A percentile compares a stretch with the other conserved stretches of the same genome.
These are phyloP conservation scores for Solanum sitiens DNA, from an alignment of 257 asterid genomes.

Conservation along the genomic window DNA sequence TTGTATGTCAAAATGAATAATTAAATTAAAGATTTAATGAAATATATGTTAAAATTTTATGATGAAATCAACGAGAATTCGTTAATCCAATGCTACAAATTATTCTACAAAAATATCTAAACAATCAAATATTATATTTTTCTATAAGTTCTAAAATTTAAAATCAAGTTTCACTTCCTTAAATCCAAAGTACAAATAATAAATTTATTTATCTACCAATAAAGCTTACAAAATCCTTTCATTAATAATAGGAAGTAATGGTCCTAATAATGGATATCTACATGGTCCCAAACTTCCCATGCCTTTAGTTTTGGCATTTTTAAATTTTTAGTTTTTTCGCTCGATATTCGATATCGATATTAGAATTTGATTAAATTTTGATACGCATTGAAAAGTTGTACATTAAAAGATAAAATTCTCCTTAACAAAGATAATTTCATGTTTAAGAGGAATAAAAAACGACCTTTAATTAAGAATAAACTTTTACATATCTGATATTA, in stretches of 20 bases:
- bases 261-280: background rate
- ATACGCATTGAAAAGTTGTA: too few species aligned
- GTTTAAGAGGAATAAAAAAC: rapidly evolving
- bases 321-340: too few species aligned
- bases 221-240: background rate
- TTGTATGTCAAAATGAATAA: background rate
- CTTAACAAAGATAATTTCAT: too few species aligned
- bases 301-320: background rate
- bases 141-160: background rate
- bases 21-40: background rate
- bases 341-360: background rate
- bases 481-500: too few species aligned
- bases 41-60: background rate
- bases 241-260: background rate
- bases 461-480: background rate
- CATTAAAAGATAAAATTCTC: too few species aligned
- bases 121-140: background rate
- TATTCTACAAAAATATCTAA: background rate
- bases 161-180: background rate
- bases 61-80: background rate
- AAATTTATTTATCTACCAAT: background rate
- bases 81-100: background rate
- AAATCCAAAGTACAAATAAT: background rate
- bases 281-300: background rate
- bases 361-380: rapidly evolving